These are phyloP conservation scores for Hirsutella thompsonii DNA, from an alignment of 2,329 filamentous ascomycete genomes.

Conservation along the genomic window DNA sequence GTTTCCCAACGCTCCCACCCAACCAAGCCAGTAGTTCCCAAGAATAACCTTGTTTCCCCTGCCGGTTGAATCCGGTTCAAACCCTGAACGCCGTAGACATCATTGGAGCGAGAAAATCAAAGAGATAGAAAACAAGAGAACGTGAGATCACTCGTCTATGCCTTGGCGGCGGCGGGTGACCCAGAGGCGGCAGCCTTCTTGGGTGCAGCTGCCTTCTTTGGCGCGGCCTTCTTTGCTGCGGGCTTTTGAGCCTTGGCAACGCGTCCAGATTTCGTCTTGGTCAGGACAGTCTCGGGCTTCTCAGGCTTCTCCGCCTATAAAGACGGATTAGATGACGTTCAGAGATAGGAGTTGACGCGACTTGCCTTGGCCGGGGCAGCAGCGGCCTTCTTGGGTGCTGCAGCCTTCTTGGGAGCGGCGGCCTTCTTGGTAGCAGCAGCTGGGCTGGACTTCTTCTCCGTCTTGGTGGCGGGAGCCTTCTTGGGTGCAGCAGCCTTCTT, in stretches of 20 bases:
- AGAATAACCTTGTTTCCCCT: slow-evolving; percentile 1
- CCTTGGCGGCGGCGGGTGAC: slow-evolving; percentile 17
- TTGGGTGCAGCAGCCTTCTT: slow-evolving; percentile 10
- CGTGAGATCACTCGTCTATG: slow-evolving; percentile 10
- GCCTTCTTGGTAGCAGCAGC: slow-evolving; percentile 16
- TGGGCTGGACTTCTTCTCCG: slow-evolving; percentile 53
- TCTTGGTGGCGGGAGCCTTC: slow-evolving; percentile 20
- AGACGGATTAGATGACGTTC: too few relatives aligned
- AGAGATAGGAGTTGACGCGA: background rate
- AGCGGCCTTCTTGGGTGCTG: slow-evolving; percentile 25
- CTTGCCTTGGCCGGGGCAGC: slow-evolving; percentile 12
- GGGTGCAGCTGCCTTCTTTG: slow-evolving; percentile 29
- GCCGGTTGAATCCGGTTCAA: slow-evolving; percentile 9
- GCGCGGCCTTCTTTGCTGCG: slow-evolving; percentile 32
- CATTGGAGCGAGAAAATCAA: slow-evolving; percentile 20
- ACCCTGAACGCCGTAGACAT: slow-evolving; percentile 23
- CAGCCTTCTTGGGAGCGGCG: slow-evolving; percentile 30
- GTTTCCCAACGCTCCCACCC: slow-evolving; percentile 8
- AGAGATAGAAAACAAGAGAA: slow-evolving; percentile 6
- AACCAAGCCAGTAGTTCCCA: slow-evolving; percentile 5
- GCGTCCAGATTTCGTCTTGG: slow-evolving; percentile 78
- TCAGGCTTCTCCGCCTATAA: slow-evolving; percentile 43
- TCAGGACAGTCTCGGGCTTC: slow-evolving; percentile 51
- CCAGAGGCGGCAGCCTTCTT: slow-evolving; percentile 26
- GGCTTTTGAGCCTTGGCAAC: slow-evolving; percentile 55